phyloP scores from a whole-genome alignment of 805 yeast species.

The Candida maris region DNA sequence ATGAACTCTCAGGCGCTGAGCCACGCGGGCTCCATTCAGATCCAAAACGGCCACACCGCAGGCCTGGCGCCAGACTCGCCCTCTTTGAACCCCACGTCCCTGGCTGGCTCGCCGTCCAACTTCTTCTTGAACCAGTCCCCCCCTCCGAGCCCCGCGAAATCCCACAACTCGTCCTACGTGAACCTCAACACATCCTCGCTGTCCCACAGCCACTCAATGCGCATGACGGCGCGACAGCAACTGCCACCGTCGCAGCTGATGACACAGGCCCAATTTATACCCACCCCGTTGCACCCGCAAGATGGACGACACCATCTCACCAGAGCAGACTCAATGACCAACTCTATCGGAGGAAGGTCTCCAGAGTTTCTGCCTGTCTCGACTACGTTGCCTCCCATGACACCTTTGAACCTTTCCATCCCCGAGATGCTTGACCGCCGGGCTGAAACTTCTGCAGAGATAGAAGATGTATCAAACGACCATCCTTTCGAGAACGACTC shows the following conservation, averaged over 20 bases:
- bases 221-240: slow-evolving; percentile 21
- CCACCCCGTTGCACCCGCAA: slow-evolving; percentile 4
- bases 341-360: slow-evolving; percentile 30
- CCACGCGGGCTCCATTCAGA: slow-evolving; percentile 9
- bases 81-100: slow-evolving; percentile 45
- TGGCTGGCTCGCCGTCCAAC: slow-evolving; percentile 54
- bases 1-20: neutral
- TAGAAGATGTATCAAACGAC: slow-evolving; percentile 9
- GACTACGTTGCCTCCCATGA: slow-evolving; percentile 35
- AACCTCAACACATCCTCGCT: slow-evolving; percentile 8
- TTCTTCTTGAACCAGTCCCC: slow-evolving; percentile 52
- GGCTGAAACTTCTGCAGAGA: neutral
- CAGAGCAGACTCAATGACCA: slow-evolving; percentile 22
- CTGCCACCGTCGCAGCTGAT: slow-evolving; percentile 12
- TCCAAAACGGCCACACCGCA: slow-evolving; percentile 8
- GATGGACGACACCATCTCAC: slow-evolving; percentile 9
- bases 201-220: slow-evolving; percentile 8
- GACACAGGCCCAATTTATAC: slow-evolving; percentile 3
- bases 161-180: slow-evolving; percentile 22
- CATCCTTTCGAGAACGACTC: slow-evolving; percentile 18
- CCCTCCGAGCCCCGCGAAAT: slow-evolving; percentile 41
- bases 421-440: slow-evolving; percentile 12
- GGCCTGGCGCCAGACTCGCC: slow-evolving; percentile 47
- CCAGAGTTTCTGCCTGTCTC: slow-evolving; percentile 35
- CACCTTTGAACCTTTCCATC: slow-evolving; percentile 31